A percentile compares a stretch with the other conserved stretches of the same genome.
Evolutionary conservation across 2,329 filamentous ascomycete species (phyloP).

Genomic region (Colletotrichum theobromicola): DNA sequence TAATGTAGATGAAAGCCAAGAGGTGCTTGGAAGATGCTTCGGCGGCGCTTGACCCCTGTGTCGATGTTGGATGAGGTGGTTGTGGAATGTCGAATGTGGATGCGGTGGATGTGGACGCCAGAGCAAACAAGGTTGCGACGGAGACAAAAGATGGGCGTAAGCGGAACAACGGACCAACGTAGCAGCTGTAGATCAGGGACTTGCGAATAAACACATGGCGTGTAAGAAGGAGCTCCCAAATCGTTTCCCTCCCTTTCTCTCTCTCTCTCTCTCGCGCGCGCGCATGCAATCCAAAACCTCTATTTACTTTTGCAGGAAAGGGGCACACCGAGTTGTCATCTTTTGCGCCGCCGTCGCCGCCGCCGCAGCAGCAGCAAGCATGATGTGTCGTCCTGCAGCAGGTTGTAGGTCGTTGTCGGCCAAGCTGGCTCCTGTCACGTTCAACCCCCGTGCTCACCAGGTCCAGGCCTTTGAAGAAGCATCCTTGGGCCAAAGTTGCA

Average conservation of each 20-base stretch:
- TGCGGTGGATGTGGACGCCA: not conserved
- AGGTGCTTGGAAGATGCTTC: not conserved
- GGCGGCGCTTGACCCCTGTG: constrained; percentile 1
- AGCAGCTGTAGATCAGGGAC: not conserved
- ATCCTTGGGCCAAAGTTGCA: not conserved
- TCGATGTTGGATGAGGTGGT: not conserved
- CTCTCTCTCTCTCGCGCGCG: not conserved
- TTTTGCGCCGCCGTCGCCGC: not conserved
- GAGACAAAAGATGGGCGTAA: not conserved
- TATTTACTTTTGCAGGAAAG: not conserved
- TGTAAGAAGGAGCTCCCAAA: not conserved
- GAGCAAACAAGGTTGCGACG: not conserved
- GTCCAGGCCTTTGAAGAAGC: not conserved
- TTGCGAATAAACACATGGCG: not conserved
- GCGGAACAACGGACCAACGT: not conserved
- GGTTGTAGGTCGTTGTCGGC: not conserved
- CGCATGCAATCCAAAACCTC: not conserved
- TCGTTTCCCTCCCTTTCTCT: not conserved
- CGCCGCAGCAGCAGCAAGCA: not conserved
- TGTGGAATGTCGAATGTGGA: not conserved
- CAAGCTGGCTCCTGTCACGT: not conserved
- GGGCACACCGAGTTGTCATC: not conserved
- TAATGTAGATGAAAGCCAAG: not conserved
- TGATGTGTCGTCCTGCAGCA: not conserved
- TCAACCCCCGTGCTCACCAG: not conserved